Conservation (phyloP, 2,329 filamentous ascomycete species). For the Pestalotiopsis sp. region DNA sequence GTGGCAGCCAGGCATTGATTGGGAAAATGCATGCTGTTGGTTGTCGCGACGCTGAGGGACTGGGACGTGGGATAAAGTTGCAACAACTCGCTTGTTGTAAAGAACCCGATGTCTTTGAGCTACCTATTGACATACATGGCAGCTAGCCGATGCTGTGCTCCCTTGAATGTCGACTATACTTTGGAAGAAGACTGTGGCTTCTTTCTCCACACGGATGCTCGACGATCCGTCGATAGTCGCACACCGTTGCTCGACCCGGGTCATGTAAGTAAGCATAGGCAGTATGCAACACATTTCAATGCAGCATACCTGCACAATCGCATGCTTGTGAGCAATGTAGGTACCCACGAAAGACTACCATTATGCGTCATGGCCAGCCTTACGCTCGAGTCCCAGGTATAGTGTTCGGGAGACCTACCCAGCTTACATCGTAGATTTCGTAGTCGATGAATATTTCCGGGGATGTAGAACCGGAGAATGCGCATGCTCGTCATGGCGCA, state of each 20-base stretch:
- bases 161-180: neutral
- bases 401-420: no score
- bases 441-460: no score
- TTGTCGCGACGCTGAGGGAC: neutral
- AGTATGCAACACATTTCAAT: neutral
- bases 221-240: conserved; percentile 6
- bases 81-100: neutral
- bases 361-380: no score
- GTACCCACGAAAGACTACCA: no score
- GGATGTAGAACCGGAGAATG: neutral
- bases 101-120: neutral
- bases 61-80: neutral
- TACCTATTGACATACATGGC: neutral
- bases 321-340: neutral
- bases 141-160: neutral
- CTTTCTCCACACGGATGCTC: neutral
- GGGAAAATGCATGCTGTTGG: neutral
- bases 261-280: neutral
- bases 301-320: neutral
- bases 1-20: conserved; percentile 7
- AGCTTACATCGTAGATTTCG: no score
- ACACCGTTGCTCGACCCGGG: neutral
- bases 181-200: neutral
- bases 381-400: no score
- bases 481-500: neutral